A percentile compares a stretch with the other conserved stretches of the same genome.
These are phyloP conservation scores for Podila clonocystis DNA, from an alignment of 192 early-diverging fungal genomes.

Conservation along the genomic window DNA sequence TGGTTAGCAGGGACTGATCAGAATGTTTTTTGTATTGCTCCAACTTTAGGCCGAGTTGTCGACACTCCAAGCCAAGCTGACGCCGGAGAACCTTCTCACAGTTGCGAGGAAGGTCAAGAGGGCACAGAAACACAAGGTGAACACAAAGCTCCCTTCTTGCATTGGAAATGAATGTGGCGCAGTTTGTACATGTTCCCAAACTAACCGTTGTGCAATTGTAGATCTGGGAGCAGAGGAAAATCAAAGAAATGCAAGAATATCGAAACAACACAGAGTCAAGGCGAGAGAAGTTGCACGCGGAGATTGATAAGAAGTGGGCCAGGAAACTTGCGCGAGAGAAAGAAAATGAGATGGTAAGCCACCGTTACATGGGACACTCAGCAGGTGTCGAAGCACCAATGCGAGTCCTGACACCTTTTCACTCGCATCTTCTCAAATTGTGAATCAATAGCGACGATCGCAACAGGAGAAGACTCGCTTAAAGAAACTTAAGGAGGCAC, in stretches of 20 bases:
- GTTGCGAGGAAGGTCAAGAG: not conserved
- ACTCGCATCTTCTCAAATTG: not conserved
- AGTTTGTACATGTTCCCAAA: not conserved
- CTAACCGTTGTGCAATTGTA: not conserved
- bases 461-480: not conserved
- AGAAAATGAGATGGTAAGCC: not conserved
- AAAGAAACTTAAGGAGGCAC: not conserved
- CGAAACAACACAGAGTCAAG: not conserved
- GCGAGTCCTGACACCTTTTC: not conserved
- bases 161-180: not conserved
- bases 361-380: not conserved
- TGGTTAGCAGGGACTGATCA: not conserved
- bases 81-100: not conserved
- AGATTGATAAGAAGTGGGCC: not conserved
- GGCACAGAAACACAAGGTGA: conserved; percentile 1
- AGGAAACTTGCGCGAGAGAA: not conserved
- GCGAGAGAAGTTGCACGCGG: not conserved
- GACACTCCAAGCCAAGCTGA: not conserved
- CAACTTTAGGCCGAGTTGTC: not conserved
- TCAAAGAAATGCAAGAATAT: conserved; percentile 3
- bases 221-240: not conserved
- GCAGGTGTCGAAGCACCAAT: not conserved
- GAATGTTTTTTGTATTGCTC: not conserved
- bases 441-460: not conserved
- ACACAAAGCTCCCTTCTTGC: not conserved